A percentile compares a stretch with the other conserved stretches of the same genome.
phyloP scores from a whole-genome alignment of 2,329 filamentous ascomycete species.

The Gyromitra esculenta region DNA sequence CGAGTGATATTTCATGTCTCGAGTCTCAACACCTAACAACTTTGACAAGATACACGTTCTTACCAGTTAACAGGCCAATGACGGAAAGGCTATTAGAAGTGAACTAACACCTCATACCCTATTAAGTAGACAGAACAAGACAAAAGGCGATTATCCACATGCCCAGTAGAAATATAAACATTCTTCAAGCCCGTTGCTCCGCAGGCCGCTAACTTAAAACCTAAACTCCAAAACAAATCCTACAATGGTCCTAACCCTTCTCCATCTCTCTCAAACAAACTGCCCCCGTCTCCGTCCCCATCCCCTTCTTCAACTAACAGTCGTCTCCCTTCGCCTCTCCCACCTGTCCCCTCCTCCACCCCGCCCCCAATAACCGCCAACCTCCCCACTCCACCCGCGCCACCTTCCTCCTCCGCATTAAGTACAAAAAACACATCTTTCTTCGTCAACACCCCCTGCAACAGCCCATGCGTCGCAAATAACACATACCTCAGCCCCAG shows the following conservation, averaged over 20 bases:
- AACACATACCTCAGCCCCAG: conserved; percentile 90
- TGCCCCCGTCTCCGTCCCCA: background rate
- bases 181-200: background rate
- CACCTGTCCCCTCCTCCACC: conserved; percentile 12
- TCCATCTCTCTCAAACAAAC: conserved; percentile 12
- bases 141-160: background rate
- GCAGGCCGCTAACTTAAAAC: background rate
- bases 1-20: too few species aligned
- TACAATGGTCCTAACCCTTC: conserved; percentile 22
- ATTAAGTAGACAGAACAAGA: background rate
- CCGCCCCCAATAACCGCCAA: conserved; percentile 16
- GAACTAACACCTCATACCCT: too few species aligned
- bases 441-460: conserved; percentile 91
- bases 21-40: too few species aligned
- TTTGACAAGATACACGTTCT: too few species aligned
- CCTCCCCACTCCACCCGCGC: conserved; percentile 12
- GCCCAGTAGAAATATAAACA: background rate
- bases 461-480: conserved; percentile 80
- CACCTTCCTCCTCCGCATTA: conserved; percentile 59
- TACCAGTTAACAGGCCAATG: too few species aligned
- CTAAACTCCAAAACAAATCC: background rate
- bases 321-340: conserved; percentile 15
- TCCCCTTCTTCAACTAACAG: background rate
- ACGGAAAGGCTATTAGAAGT: too few species aligned
- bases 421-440: conserved; percentile 97